A percentile compares a stretch with the other conserved stretches of the same genome.
phyloP scores from a whole-genome alignment of 345 rosid genomes.

The Orychophragmus violaceus region DNA sequence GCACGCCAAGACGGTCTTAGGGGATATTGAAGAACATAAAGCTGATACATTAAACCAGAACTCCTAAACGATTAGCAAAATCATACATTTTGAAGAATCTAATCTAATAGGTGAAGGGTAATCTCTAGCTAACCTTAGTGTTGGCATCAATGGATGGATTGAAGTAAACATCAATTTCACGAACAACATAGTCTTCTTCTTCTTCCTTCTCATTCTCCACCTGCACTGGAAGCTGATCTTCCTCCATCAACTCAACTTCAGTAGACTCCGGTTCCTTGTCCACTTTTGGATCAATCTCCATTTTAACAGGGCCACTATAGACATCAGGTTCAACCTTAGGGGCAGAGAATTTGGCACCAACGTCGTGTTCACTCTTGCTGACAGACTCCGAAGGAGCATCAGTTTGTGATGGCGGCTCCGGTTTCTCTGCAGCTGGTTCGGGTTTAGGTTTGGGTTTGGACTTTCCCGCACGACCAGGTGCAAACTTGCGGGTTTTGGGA shows the following conservation, averaged over 20 bases:
- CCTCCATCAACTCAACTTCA: conserved; percentile 31
- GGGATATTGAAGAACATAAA: conserved; percentile 82
- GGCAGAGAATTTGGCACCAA: too few species aligned
- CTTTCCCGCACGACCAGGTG: not conserved
- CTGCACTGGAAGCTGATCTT: too few species aligned
- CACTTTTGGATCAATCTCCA: conserved; percentile 45
- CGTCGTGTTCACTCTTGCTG: not conserved
- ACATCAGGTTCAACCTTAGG: conserved; percentile 31
- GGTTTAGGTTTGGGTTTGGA: not conserved
- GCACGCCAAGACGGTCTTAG: conserved; percentile 83
- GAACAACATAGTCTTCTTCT: not conserved
- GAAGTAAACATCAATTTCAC: conserved; percentile 36
- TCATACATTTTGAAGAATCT: not conserved
- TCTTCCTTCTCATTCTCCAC: not conserved
- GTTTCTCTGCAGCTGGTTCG: not conserved
- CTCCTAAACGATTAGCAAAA: not conserved
- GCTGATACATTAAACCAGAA: conserved; percentile 33
- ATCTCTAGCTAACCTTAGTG: conserved; percentile 38
- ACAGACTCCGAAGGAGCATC: not conserved
- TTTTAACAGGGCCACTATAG: conserved; percentile 37
- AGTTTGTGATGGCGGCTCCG: not conserved
- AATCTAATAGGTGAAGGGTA: not conserved
- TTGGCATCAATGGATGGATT: conserved; percentile 42
- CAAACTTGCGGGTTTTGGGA: not conserved
- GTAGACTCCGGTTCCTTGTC: conserved; percentile 23